phyloP scores from a whole-genome alignment of 208 protist species.

The Hexamita inflata region DNA sequence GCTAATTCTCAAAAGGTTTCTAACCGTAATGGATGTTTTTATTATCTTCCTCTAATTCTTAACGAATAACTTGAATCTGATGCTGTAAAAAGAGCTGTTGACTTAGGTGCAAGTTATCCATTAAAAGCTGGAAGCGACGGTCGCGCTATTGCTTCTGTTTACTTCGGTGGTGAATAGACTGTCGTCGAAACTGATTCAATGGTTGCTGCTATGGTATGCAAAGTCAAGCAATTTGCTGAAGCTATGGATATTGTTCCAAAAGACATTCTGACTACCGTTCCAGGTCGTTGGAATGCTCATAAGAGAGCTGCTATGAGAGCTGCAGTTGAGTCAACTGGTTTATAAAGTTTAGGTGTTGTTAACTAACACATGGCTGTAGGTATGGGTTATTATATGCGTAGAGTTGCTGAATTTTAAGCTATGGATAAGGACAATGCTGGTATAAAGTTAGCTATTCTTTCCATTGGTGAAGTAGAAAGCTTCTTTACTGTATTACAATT shows the following conservation, averaged over 20 bases:
- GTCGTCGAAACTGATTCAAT: conserved; percentile 7
- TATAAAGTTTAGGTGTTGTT: conserved; percentile 8
- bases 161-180: neutral
- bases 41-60: conserved; percentile 7
- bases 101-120: neutral
- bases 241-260: neutral
- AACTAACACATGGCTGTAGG: neutral
- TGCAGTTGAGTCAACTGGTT: neutral
- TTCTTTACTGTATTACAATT: neutral
- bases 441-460: neutral
- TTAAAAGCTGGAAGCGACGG: neutral
- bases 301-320: neutral
- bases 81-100: neutral
- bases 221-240: conserved; percentile 1
- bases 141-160: neutral
- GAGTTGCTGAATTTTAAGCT: conserved; percentile 2
- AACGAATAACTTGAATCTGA: conserved; percentile 1
- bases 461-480: conserved; percentile 20
- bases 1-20: neutral
- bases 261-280: neutral
- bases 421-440: neutral
- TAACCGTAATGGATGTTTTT: conserved; percentile 11
- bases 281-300: neutral
- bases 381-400: conserved; percentile 14
- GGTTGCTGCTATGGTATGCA: neutral